These are phyloP conservation scores for Pseudonitzschia multistriata DNA, from an alignment of 108 stramenopile genomes.

Conservation along the genomic window DNA sequence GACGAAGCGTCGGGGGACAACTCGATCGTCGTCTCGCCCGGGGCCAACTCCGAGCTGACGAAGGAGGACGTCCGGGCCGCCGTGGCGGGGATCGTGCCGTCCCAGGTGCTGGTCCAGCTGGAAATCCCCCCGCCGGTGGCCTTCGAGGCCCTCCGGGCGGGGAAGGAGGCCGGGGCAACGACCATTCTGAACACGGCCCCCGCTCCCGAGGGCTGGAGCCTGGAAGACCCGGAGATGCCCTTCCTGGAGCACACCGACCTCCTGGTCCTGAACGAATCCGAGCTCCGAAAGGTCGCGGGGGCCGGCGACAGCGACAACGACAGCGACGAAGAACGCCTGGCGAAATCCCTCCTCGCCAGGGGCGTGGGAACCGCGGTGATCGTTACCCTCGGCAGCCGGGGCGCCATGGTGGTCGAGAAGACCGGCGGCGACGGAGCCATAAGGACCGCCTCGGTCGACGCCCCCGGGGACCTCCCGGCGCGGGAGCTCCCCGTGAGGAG, in stretches of 20 bases:
- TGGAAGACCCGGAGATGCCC: conserved; percentile 66
- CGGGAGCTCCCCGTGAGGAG: conserved; percentile 67
- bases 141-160: conserved; percentile 60
- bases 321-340: neutral
- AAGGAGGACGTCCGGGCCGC: conserved; percentile 53
- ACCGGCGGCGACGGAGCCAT: conserved; percentile 18
- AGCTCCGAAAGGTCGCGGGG: conserved; percentile 52
- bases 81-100: conserved; percentile 20
- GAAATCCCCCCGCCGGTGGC: conserved; percentile 72
- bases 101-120: conserved; percentile 74
- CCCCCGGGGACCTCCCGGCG: conserved; percentile 61
- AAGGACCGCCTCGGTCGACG: conserved; percentile 35
- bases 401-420: conserved; percentile 76
- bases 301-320: conserved; percentile 48
- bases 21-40: conserved; percentile 79
- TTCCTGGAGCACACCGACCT: conserved; percentile 73
- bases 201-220: conserved; percentile 46
- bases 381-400: conserved; percentile 78
- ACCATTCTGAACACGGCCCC: conserved; percentile 82
- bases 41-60: conserved; percentile 71
- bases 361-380: conserved; percentile 71
- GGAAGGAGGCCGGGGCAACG: conserved; percentile 58
- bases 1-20: conserved; percentile 76
- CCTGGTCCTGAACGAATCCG: conserved; percentile 82
- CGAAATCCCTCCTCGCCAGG: conserved; percentile 39